Conservation (phyloP, 1,139 yeast species). For the Magnusiomyces clavatus region DNA sequence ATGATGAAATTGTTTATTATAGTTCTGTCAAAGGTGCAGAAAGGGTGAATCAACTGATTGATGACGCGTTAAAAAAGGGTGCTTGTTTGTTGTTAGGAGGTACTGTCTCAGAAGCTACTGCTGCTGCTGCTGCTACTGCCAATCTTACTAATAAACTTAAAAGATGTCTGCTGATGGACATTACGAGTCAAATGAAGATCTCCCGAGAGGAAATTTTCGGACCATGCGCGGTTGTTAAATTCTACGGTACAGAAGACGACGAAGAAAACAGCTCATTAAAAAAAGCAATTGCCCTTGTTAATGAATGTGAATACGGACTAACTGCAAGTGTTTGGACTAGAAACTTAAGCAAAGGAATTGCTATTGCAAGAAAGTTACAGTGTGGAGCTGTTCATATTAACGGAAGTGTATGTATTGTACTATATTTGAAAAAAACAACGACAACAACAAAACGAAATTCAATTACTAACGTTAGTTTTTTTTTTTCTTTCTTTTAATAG, state of each 20-base stretch:
- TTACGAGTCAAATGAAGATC: constrained; percentile 34
- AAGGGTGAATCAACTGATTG: constrained; percentile 29
- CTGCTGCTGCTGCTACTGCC: constrained; percentile 8
- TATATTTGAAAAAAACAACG: too few relatives aligned
- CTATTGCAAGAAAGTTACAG: constrained; percentile 35
- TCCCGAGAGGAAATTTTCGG: constrained; percentile 41
- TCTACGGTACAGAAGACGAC: constrained; percentile 19
- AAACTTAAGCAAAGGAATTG: constrained; percentile 34
- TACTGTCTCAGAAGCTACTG: constrained; percentile 6
- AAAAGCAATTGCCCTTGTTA: constrained; percentile 29
- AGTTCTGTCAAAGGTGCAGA: constrained; percentile 29
- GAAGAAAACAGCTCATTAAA: constrained; percentile 18
- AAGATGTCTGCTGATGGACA: constrained; percentile 26
- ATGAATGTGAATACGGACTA: constrained; percentile 36
- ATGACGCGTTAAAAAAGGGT: constrained; percentile 40
- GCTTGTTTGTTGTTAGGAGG: constrained; percentile 32
- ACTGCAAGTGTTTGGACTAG: constrained; percentile 42
- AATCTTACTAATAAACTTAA: neutral
- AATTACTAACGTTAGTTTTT: constrained; percentile 17
- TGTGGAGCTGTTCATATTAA: constrained; percentile 49
- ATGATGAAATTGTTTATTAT: constrained; percentile 20
- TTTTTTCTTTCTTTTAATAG: neutral
- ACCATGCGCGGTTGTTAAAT: constrained; percentile 38
- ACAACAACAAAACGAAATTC: too few relatives aligned
- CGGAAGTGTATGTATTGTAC: constrained; percentile 16